Conservation (phyloP, 345 rosid species). For the Kandelia obovata region DNA sequence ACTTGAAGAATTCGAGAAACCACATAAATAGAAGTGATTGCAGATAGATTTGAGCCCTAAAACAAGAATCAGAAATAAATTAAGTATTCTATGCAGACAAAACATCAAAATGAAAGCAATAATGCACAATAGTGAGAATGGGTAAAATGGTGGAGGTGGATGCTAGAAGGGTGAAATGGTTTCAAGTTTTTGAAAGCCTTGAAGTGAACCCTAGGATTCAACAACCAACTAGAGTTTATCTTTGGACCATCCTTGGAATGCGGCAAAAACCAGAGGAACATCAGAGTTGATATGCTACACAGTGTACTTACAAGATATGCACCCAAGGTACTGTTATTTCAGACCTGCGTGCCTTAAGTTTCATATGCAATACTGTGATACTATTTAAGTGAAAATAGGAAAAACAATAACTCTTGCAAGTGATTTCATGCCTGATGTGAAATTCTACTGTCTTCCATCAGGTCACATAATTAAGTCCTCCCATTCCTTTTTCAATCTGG, state of each 20-base stretch:
- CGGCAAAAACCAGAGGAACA: no score
- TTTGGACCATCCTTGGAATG: no score
- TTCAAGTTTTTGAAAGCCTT: not conserved
- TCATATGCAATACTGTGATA: no score
- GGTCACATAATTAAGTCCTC: not conserved
- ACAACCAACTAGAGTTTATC: not conserved
- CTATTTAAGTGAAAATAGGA: no score
- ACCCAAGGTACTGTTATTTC: no score
- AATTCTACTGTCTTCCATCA: not conserved
- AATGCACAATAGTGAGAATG: not conserved
- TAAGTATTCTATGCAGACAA: not conserved
- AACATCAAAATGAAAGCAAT: not conserved
- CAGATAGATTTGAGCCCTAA: conserved; percentile 49
- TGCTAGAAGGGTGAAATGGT: not conserved
- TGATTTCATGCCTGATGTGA: not conserved
- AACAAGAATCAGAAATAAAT: conserved; percentile 7
- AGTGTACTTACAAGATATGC: no score
- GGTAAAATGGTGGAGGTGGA: not conserved
- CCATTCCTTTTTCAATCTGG: not conserved
- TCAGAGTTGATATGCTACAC: no score
- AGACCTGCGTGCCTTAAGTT: no score
- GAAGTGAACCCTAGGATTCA: not conserved
- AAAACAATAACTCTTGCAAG: not conserved
- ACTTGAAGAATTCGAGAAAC: conserved; percentile 59
- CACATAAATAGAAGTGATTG: conserved; percentile 49